Evolutionary conservation across 805 yeast genomes (phyloP).

Genomic region (Spathaspora boniae): DNA sequence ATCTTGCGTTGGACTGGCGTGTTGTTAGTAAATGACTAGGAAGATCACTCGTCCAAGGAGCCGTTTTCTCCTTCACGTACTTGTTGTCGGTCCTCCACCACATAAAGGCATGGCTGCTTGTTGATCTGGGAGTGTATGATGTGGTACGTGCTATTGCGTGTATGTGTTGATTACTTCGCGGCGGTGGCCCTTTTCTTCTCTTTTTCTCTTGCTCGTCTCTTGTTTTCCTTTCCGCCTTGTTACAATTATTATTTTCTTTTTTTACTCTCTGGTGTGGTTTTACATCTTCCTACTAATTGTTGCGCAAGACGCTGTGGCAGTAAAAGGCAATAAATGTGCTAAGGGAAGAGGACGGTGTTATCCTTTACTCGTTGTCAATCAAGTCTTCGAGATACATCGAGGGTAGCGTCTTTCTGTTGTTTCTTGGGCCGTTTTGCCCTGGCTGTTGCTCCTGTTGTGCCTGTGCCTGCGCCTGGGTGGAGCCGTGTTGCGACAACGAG

Average conservation of each 20-base stretch:
- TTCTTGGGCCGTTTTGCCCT: constrained; percentile 11
- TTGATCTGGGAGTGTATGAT: neutral
- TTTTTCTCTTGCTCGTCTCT: neutral
- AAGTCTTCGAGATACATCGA: constrained; percentile 49
- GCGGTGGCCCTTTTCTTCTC: neutral
- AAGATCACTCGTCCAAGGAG: neutral
- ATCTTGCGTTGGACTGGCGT: constrained; percentile 76
- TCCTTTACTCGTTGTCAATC: constrained; percentile 31
- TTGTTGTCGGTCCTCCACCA: constrained; percentile 39
- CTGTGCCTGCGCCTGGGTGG: constrained; percentile 6
- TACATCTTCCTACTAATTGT: too few relatives aligned
- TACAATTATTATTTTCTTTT: too few relatives aligned
- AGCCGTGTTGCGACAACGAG: constrained; percentile 13
- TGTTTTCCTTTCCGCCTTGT: too few relatives aligned
- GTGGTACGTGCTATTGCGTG: too few relatives aligned
- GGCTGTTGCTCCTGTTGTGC: constrained; percentile 4
- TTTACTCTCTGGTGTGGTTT: too few relatives aligned
- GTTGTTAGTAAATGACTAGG: constrained; percentile 5
- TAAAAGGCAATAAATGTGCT: too few relatives aligned
- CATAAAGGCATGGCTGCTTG: constrained; percentile 36
- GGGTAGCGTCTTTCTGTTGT: constrained; percentile 39
- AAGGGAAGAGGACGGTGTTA: too few relatives aligned
- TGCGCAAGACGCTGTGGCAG: too few relatives aligned
- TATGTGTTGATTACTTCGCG: too few relatives aligned
- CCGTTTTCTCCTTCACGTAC: too few relatives aligned